A percentile compares a stretch with the other conserved stretches of the same genome.
Evolutionary conservation across 2,329 filamentous ascomycete genomes (phyloP).

Genomic region (Cyphellophora europaea): DNA sequence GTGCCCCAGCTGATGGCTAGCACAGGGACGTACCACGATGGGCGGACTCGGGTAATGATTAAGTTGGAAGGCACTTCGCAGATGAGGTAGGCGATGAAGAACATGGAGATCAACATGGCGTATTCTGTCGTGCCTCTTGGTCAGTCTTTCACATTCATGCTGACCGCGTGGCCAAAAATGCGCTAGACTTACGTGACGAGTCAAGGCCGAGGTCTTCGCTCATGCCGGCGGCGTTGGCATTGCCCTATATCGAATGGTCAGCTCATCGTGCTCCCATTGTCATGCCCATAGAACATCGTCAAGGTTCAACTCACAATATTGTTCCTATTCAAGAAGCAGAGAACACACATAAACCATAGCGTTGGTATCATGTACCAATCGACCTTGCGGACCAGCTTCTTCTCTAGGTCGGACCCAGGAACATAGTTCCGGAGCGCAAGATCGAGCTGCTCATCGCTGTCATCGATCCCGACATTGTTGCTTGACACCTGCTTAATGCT

Average conservation of each 20-base stretch:
- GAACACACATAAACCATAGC: slow-evolving; percentile 64
- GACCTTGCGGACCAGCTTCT: slow-evolving; percentile 57
- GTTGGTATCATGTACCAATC: slow-evolving; percentile 59
- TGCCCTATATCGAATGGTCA: slow-evolving; percentile 1
- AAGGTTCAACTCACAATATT: slow-evolving; percentile 38
- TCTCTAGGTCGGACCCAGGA: slow-evolving; percentile 30
- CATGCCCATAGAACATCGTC: too few species aligned
- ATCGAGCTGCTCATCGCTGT: slow-evolving; percentile 1
- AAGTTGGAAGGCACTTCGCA: slow-evolving; percentile 18
- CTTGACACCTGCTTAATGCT: not conserved
- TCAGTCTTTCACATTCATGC: not conserved
- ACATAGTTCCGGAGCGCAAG: slow-evolving; percentile 2
- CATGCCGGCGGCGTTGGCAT: slow-evolving; percentile 5
- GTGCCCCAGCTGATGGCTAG: slow-evolving; percentile 25
- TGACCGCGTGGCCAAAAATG: not conserved
- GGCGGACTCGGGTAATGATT: slow-evolving; percentile 23
- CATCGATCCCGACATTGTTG: not conserved
- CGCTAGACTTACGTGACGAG: not conserved
- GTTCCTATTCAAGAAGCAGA: slow-evolving; percentile 61
- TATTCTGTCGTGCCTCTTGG: slow-evolving; percentile 1
- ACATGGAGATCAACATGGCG: slow-evolving; percentile 26
- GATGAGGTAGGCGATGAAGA: slow-evolving; percentile 38
- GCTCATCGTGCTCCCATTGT: not conserved
- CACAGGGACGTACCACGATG: slow-evolving; percentile 32
- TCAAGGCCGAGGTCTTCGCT: slow-evolving; percentile 2